A percentile compares a stretch with the other conserved stretches of the same genome.
These are phyloP conservation scores for Ganoderma boninense DNA, from an alignment of 1,284 basidiomycete genomes.

Conservation along the genomic window DNA sequence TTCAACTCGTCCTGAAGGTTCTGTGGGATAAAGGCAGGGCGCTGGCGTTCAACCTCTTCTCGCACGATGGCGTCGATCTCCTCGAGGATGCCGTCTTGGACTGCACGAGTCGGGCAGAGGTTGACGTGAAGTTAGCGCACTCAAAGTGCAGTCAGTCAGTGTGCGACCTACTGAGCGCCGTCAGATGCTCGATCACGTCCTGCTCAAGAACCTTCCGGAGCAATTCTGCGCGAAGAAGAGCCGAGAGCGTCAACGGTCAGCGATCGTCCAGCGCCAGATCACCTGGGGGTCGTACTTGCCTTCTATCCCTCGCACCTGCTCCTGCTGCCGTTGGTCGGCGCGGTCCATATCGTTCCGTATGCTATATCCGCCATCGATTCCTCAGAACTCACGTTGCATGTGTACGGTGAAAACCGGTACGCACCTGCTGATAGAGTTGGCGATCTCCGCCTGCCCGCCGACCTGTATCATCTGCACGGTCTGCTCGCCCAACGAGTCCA, in stretches of 20 bases:
- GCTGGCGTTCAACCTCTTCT: conserved; percentile 52
- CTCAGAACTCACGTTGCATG: neutral
- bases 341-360: conserved; percentile 51
- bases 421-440: conserved; percentile 38
- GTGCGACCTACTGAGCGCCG: conserved; percentile 48
- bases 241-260: neutral
- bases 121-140: neutral
- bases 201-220: conserved; percentile 54
- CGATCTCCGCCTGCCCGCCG: conserved; percentile 43
- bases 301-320: conserved; percentile 57
- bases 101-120: conserved; percentile 36
- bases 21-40: conserved; percentile 54
- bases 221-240: conserved; percentile 45
- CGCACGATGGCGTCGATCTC: conserved; percentile 58
- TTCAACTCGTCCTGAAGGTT: conserved; percentile 57
- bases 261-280: neutral
- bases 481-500: conserved; percentile 46
- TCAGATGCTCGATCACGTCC: conserved; percentile 53
- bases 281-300: conserved; percentile 36
- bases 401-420: neutral
- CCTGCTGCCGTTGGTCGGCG: conserved; percentile 52
- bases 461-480: conserved; percentile 42
- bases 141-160: neutral
- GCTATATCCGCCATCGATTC: conserved; percentile 38
- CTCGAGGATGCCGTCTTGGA: conserved; percentile 51